phyloP scores from a whole-genome alignment of 129 eudicot genomes.

The Flaveria robusta region DNA sequence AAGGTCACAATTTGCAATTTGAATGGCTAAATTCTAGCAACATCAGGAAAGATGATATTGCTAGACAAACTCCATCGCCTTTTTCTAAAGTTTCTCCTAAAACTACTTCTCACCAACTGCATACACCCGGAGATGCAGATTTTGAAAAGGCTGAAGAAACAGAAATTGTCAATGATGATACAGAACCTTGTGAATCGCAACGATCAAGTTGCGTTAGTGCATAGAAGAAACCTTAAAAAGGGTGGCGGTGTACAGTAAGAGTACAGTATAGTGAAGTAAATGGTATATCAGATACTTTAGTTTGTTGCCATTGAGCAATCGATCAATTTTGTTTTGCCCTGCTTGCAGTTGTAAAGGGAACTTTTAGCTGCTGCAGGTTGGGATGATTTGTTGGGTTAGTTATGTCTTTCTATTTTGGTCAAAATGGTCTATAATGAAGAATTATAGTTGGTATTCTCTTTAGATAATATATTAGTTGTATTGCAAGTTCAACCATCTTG shows the following conservation, averaged over 20 bases:
- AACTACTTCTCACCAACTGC: constrained; percentile 29
- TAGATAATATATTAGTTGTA: neutral
- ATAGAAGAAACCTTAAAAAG: neutral
- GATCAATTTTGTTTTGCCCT: constrained; percentile 26
- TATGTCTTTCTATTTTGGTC: constrained; percentile 1
- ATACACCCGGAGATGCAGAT: constrained; percentile 40
- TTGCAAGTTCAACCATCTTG: neutral
- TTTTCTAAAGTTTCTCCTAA: constrained; percentile 35
- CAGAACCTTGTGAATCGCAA: constrained; percentile 38
- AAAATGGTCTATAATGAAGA: constrained; percentile 9
- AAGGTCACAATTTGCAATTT: constrained; percentile 72
- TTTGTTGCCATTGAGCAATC: constrained; percentile 14
- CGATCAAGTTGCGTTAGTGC: constrained; percentile 23
- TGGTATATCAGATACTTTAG: constrained; percentile 5
- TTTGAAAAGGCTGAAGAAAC: constrained; percentile 35
- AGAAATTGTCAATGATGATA: constrained; percentile 26
- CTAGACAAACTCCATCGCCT: constrained; percentile 42
- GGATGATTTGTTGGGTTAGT: constrained; percentile 22
- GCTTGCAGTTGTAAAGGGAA: constrained; percentile 30
- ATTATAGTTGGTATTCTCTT: constrained; percentile 17
- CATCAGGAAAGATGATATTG: constrained; percentile 34
- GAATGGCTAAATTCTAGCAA: constrained; percentile 54
- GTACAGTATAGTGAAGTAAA: constrained; percentile 23
- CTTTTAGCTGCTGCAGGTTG: constrained; percentile 18
- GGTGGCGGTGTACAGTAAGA: constrained; percentile 7